Conservation (phyloP, 2,329 filamentous ascomycete species). For the Furcasterigmium furcatum region DNA sequence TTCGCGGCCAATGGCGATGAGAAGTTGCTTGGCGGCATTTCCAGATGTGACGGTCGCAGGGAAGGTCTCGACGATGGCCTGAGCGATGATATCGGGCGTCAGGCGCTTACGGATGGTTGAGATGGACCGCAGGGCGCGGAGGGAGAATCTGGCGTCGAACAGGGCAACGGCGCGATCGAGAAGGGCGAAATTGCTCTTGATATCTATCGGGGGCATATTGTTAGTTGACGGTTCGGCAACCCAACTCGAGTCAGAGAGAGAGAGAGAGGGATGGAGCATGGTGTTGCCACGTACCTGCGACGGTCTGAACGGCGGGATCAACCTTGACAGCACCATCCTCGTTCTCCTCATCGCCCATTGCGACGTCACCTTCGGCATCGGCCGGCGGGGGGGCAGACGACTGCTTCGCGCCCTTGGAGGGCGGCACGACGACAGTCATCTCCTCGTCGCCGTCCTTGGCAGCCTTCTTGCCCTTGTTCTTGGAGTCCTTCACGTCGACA, state of each 20-base stretch:
- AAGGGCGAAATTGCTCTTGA: constrained; percentile 89
- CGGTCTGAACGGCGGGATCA: constrained; percentile 57
- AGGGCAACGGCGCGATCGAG: constrained; percentile 88
- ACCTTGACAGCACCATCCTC: constrained; percentile 50
- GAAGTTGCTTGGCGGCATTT: constrained; percentile 64
- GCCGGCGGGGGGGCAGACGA: constrained; percentile 51
- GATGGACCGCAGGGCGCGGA: constrained; percentile 91
- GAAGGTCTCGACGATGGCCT: constrained; percentile 80
- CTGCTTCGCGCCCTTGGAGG: constrained; percentile 62
- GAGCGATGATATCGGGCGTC: constrained; percentile 74
- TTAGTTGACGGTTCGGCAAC: constrained; percentile 13
- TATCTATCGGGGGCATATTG: constrained; percentile 62
- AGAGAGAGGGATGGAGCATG: not conserved
- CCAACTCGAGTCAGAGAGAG: too few species aligned
- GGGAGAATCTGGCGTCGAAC: constrained; percentile 93
- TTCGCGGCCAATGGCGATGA: constrained; percentile 67
- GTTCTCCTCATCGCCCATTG: constrained; percentile 63
- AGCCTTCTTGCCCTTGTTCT: constrained; percentile 63
- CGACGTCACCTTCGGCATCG: constrained; percentile 66
- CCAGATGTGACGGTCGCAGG: constrained; percentile 58
- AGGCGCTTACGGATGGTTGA: constrained; percentile 92
- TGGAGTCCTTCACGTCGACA: constrained; percentile 69
- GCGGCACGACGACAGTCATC: constrained; percentile 79
- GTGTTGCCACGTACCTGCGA: constrained; percentile 49
- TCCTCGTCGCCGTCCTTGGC: constrained; percentile 69